phyloP scores from a whole-genome alignment of 176 grass and related monocot species.

The Aegilops umbellulata region DNA sequence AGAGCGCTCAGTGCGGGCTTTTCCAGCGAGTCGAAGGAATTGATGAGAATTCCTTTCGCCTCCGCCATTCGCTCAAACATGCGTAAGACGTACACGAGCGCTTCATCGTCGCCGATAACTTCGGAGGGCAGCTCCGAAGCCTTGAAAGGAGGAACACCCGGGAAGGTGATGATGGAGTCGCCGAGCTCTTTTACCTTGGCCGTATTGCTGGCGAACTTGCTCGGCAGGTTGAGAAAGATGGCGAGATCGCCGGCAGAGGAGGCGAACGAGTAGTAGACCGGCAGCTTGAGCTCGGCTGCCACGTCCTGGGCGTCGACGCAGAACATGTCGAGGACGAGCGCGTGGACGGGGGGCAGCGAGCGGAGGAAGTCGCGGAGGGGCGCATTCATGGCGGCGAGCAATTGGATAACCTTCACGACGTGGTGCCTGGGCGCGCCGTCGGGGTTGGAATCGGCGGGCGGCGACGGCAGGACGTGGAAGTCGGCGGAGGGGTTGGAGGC shows the following conservation, averaged over 20 bases:
- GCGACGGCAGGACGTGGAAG: slow-evolving; percentile 33
- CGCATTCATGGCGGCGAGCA: slow-evolving; percentile 26
- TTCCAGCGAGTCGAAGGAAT: slow-evolving; percentile 56
- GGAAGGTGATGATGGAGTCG: not conserved
- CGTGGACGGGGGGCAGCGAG: slow-evolving; percentile 25
- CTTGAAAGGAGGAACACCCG: slow-evolving; percentile 35
- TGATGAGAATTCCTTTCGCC: slow-evolving; percentile 45
- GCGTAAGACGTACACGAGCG: not conserved
- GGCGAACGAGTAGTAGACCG: slow-evolving; percentile 34
- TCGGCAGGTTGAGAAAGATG: slow-evolving; percentile 29
- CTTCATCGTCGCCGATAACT: not conserved
- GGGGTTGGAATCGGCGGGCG: not conserved
- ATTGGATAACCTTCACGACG: not conserved
- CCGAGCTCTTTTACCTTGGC: not conserved
- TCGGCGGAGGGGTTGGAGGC: slow-evolving; percentile 25
- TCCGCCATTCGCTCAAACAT: not conserved
- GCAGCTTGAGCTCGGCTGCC: slow-evolving; percentile 35
- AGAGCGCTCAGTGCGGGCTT: slow-evolving; percentile 34
- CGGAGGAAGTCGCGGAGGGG: slow-evolving; percentile 51
- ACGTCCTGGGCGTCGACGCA: slow-evolving; percentile 23
- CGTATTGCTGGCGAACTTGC: not conserved
- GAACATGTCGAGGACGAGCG: slow-evolving; percentile 67
- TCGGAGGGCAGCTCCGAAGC: not conserved
- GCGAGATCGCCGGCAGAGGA: slow-evolving; percentile 30
- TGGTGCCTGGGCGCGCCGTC: not conserved